phyloP scores from a whole-genome alignment of 2,329 filamentous ascomycete species.

The Fusarium pseudonygamai region DNA sequence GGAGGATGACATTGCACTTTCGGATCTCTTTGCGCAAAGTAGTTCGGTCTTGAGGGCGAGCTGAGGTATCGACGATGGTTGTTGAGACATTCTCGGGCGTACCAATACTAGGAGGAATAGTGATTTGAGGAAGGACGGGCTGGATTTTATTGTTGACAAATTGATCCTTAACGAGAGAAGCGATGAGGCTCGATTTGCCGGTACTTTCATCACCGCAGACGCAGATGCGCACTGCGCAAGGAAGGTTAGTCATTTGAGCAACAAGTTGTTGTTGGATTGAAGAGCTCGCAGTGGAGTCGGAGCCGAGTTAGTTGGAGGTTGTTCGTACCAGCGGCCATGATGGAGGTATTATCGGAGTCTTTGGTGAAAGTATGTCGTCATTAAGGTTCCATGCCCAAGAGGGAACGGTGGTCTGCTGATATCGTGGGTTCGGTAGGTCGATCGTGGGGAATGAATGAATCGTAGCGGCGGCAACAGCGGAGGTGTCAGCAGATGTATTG shows the following conservation, averaged over 20 bases:
- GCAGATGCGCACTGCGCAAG: slow-evolving; percentile 78
- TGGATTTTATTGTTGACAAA: slow-evolving; percentile 97
- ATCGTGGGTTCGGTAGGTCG: slow-evolving; percentile 16
- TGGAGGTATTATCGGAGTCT: slow-evolving; percentile 28
- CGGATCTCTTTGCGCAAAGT: slow-evolving; percentile 93
- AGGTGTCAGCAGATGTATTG: neutral
- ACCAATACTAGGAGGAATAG: slow-evolving; percentile 89
- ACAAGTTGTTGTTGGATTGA: neutral
- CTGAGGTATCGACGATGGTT: slow-evolving; percentile 96
- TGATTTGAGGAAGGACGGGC: slow-evolving; percentile 91
- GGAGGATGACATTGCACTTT: slow-evolving; percentile 94
- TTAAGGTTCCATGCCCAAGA: slow-evolving; percentile 33
- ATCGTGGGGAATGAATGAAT: slow-evolving; percentile 13
- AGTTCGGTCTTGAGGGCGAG: slow-evolving; percentile 90
- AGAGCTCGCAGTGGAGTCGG: neutral
- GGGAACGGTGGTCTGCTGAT: slow-evolving; percentile 16
- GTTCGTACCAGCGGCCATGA: slow-evolving; percentile 42
- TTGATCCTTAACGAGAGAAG: slow-evolving; percentile 94
- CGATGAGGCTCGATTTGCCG: slow-evolving; percentile 94
- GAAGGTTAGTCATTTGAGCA: slow-evolving; percentile 29
- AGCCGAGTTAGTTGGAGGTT: slow-evolving; percentile 1
- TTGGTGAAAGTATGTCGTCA: slow-evolving; percentile 30
- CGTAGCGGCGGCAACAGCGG: neutral
- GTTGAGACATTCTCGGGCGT: slow-evolving; percentile 97
- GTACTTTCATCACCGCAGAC: slow-evolving; percentile 96